phyloP scores from a whole-genome alignment of 2,329 filamentous ascomycete genomes.

The Cryphonectria carpinicola region DNA sequence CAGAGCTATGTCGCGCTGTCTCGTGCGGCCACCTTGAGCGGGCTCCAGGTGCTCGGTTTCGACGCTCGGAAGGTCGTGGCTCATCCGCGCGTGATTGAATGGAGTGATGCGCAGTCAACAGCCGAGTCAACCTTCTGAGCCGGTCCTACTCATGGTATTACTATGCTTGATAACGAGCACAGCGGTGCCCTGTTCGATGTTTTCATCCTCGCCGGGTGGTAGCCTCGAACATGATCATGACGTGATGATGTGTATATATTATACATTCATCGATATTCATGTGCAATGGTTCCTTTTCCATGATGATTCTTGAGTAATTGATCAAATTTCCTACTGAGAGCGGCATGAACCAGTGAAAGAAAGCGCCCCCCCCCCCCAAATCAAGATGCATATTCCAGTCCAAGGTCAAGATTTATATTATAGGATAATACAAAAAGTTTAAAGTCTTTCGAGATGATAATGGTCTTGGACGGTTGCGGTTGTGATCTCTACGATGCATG shows the following conservation, averaged over 20 bases:
- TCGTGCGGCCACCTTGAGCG: constrained; percentile 22
- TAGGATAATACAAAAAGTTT: too few relatives aligned
- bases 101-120: neutral
- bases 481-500: too few relatives aligned
- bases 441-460: too few relatives aligned
- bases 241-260: neutral
- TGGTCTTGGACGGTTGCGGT: too few relatives aligned
- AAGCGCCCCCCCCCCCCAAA: too few relatives aligned
- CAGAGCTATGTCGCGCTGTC: constrained; percentile 28
- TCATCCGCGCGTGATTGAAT: constrained; percentile 23
- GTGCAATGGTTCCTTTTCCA: too few relatives aligned
- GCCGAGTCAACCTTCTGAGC: neutral
- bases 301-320: too few relatives aligned
- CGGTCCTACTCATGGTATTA: neutral
- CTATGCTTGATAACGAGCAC: neutral
- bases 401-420: too few relatives aligned
- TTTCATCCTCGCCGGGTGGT: neutral
- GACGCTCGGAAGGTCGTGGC: constrained; percentile 21
- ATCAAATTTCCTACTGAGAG: too few relatives aligned
- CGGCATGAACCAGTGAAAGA: too few relatives aligned
- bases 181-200: neutral
- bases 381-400: too few relatives aligned
- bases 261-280: too few relatives aligned
- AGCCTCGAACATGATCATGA: neutral
- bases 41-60: constrained; percentile 25